These are phyloP conservation scores for Ziziphus jujuba DNA, from an alignment of 306 rosid genomes.

Conservation along the genomic window DNA sequence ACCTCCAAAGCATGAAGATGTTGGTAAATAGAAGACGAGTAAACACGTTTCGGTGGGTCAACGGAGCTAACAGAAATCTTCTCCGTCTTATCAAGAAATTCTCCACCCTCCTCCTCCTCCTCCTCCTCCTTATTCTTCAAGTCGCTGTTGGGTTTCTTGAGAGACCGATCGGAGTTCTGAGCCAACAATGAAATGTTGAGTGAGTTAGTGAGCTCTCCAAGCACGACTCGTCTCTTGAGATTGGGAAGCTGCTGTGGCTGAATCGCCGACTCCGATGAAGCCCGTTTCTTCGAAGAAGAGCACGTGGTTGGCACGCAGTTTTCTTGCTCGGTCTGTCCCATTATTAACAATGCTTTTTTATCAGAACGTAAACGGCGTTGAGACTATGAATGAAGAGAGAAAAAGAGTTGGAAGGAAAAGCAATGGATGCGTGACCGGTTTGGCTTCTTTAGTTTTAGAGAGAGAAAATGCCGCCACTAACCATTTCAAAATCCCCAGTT, in stretches of 20 bases:
- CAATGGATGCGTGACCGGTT: background rate
- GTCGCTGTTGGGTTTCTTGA: background rate
- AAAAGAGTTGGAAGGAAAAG: background rate
- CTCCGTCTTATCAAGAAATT: background rate
- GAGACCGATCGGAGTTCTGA: constrained; percentile 10
- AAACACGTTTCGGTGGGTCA: constrained; percentile 9
- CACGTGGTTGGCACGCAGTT: background rate
- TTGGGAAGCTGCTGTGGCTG: constrained; percentile 18
- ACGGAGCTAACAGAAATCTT: constrained; percentile 5
- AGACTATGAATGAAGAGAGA: background rate
- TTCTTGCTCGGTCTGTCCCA: background rate
- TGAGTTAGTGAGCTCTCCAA: constrained; percentile 38
- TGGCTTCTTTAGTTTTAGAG: background rate
- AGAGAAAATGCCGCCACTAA: too few species aligned
- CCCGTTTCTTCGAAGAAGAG: constrained; percentile 24
- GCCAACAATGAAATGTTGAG: background rate
- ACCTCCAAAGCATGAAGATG: constrained; percentile 35
- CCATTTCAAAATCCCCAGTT: too few species aligned
- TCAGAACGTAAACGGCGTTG: too few species aligned
- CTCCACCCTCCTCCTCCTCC: background rate
- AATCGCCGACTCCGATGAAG: background rate
- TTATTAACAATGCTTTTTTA: too few species aligned
- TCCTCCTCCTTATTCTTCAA: background rate
- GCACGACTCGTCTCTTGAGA: constrained; percentile 33
- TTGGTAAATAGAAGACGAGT: constrained; percentile 14